A percentile compares a stretch with the other conserved stretches of the same genome.
Conservation (phyloP, 805 yeast genomes). For the Jamesozyma rosinii region DNA sequence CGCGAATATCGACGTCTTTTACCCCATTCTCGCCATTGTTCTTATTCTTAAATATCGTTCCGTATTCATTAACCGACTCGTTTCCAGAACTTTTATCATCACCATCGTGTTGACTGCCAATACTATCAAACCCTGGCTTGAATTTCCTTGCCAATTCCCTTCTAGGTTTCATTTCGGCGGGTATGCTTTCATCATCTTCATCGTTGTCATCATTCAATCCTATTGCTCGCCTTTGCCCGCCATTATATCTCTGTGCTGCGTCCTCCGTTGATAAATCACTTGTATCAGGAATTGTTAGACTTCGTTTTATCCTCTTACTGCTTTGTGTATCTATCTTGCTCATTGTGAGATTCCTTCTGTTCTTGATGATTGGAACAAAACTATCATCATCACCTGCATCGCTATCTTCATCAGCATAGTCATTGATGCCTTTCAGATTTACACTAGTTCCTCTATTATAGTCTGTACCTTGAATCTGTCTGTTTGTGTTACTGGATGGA, state of each 20-base stretch:
- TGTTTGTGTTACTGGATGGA: too few relatives aligned
- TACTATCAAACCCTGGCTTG: not conserved
- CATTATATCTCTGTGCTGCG: not conserved
- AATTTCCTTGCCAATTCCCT: not conserved
- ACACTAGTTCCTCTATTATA: too few relatives aligned
- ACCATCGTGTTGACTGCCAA: not conserved
- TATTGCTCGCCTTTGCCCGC: not conserved
- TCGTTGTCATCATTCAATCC: not conserved
- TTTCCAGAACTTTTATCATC: not conserved
- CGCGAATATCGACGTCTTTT: not conserved
- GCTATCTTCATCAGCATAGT: not conserved
- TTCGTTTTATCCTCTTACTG: not conserved
- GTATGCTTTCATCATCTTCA: not conserved
- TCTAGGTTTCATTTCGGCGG: not conserved
- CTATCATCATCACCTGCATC: not conserved
- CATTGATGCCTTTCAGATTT: too few relatives aligned
- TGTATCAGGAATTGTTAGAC: not conserved
- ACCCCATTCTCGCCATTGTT: not conserved
- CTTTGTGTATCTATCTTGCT: not conserved
- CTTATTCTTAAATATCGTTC: constrained; percentile 1
- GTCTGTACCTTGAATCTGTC: too few relatives aligned
- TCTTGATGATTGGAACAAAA: not conserved
- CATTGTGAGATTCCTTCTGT: not conserved
- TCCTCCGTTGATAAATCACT: not conserved
- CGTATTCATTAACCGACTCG: not conserved